Evolutionary conservation across 768 basidiomycete genomes (phyloP).

Genomic region (Naganishia onofrii): DNA sequence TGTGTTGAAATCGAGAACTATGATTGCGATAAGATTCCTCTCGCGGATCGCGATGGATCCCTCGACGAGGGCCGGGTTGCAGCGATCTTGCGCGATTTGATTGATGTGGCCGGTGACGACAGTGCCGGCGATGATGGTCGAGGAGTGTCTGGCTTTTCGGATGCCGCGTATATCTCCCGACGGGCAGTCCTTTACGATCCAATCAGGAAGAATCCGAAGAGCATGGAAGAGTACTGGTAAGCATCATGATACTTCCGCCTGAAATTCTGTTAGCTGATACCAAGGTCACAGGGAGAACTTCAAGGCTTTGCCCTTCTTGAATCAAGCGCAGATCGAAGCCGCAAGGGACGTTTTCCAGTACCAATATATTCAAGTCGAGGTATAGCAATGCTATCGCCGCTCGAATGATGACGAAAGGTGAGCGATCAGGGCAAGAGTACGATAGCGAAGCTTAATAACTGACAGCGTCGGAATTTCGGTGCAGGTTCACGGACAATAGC

Average conservation of each 20-base stretch:
- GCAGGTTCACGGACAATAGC: background rate
- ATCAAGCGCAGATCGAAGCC: background rate
- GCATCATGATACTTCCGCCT: background rate
- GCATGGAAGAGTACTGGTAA: slow-evolving; percentile 25
- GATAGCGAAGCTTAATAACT: no score
- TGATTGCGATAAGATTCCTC: background rate
- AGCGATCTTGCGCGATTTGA: slow-evolving; percentile 17
- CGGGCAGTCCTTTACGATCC: slow-evolving; percentile 13
- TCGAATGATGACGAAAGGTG: background rate
- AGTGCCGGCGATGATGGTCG: background rate
- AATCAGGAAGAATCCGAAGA: slow-evolving; percentile 12
- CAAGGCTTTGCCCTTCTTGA: slow-evolving; percentile 18
- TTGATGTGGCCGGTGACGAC: slow-evolving; percentile 10
- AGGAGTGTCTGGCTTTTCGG: background rate
- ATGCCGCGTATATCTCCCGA: background rate
- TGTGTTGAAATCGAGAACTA: slow-evolving; percentile 11
- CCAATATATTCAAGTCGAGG: slow-evolving; percentile 3
- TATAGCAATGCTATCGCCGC: background rate
- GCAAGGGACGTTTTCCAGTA: slow-evolving; percentile 17
- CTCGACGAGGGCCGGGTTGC: slow-evolving; percentile 15
- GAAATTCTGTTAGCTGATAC: background rate
- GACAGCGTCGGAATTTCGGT: no score
- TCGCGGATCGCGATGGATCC: background rate
- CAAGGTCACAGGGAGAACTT: slow-evolving; percentile 1
- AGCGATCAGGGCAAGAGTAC: background rate